Conservation (phyloP, 2,329 filamentous ascomycete genomes). For the Tolypocladium guangdongense region DNA sequence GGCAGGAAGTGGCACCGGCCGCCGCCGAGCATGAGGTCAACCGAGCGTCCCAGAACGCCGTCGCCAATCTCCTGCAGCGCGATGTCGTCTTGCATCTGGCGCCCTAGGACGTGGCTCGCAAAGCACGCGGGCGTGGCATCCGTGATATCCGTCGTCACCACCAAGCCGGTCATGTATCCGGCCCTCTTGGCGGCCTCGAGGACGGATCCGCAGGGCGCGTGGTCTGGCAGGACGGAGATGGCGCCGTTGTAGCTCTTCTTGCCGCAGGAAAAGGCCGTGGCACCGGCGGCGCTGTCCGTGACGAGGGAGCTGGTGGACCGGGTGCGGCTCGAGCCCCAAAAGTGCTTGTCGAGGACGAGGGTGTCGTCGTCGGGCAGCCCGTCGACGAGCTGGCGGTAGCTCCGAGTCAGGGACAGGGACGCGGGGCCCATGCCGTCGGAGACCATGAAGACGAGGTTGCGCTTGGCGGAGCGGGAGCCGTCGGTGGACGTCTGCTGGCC, state of each 20-base stretch:
- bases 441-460: constrained; percentile 97
- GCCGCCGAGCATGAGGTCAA: constrained; percentile 88
- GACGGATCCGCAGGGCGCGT: constrained; percentile 78
- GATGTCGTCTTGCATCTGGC: constrained; percentile 79
- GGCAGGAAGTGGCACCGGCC: constrained; percentile 88
- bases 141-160: constrained; percentile 89
- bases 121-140: constrained; percentile 97
- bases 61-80: constrained; percentile 86
- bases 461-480: constrained; percentile 49
- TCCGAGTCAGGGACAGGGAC: constrained; percentile 74
- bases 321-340: constrained; percentile 84
- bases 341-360: constrained; percentile 72
- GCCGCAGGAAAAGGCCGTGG: constrained; percentile 89
- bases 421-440: constrained; percentile 97
- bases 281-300: constrained; percentile 93
- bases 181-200: constrained; percentile 88
- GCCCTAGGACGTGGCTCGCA: constrained; percentile 71
- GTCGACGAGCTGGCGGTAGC: constrained; percentile 69
- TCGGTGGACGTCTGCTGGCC: constrained; percentile 37
- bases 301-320: constrained; percentile 75
- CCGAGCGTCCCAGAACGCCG: constrained; percentile 73
- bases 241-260: constrained; percentile 95
- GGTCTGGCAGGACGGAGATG: constrained; percentile 79
- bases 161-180: constrained; percentile 85
- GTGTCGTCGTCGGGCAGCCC: constrained; percentile 64